Evolutionary conservation across 148 eudicot species (phyloP), one percentile per base, ranked within the genome.

Genomic region (Chenopodium berlandieri): DNA sequence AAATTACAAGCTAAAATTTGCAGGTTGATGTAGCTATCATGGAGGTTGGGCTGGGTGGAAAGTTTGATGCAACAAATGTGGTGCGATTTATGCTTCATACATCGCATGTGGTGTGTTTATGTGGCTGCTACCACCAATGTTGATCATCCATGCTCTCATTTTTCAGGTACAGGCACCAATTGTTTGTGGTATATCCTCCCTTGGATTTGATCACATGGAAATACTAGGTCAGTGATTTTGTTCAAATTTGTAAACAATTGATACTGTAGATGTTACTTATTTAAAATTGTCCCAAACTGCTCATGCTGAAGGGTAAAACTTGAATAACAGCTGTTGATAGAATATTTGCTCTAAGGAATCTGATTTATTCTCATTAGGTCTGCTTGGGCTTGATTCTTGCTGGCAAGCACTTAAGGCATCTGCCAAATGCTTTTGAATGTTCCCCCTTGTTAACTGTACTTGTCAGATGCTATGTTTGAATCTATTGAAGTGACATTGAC

Each of bases 11-110:
- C 50, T 52, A n/a, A 47, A 65, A 40, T 79, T 85, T 82, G 75
- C 91, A 96, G 99, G 99, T 97, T 64, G 97, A 97, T 84, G 99
- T 97, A 82, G 97, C 93, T 68, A 92, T 97, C 83, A 73, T 97
- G 88, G 99, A 97, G 89, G 99, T 94, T 88, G 99, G 99, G 25
- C 84, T 97, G 84, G 99, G 99, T 65, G 99, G 99, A 87, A 94
- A 78, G 84, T 97, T 89, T 90, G 99, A 97, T 84, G 99, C 98
- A 46, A 97, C 99, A 77, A 97, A 97, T 84, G 94, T 97, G 98
- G 99, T 94, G 76, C 70, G 95, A 48, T 8, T 81, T 77, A 31
- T 31, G 69, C 46, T 56, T 30, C 79, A 75, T 70, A 46, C 63
- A 68, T 71, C 32, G 60, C 32, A 44, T 34, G 67, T 20, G 9